Conservation (phyloP, 1,139 yeast species). For the Sugiyamaella neomexicana region DNA sequence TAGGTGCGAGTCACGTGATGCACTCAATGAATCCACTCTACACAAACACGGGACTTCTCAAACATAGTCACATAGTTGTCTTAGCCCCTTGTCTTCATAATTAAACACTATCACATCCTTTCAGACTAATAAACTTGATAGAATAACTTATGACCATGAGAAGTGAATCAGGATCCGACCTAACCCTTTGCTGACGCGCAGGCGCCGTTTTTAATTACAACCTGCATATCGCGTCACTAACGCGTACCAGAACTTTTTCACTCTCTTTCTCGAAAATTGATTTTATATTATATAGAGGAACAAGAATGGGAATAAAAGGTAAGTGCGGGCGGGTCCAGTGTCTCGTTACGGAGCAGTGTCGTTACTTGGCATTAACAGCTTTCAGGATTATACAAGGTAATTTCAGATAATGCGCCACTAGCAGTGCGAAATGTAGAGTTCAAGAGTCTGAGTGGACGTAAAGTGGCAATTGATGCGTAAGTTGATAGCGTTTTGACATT, state of each 20-base stretch:
- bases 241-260: slow-evolving; percentile 1
- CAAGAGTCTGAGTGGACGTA: slow-evolving; percentile 85
- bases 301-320: slow-evolving; percentile 75
- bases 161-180: too few species aligned
- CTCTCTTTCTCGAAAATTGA: background rate
- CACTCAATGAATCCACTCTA: too few species aligned
- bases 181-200: background rate
- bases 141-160: too few species aligned
- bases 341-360: too few species aligned
- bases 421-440: slow-evolving; percentile 79
- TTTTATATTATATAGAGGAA: background rate
- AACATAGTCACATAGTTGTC: too few species aligned
- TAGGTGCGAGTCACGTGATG: too few species aligned
- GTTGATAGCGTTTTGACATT: slow-evolving; percentile 8
- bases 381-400: slow-evolving; percentile 67
- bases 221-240: slow-evolving; percentile 7
- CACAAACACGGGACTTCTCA: too few species aligned
- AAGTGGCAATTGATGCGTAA: slow-evolving; percentile 73
- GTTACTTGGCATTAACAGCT: slow-evolving; percentile 18
- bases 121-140: too few species aligned
- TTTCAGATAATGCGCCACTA: slow-evolving; percentile 84
- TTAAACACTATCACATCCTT: too few species aligned
- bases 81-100: too few species aligned
- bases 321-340: too few species aligned
- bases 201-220: background rate